Base-by-base conservation (phyloP, 345 rosid species). In the Raphanus raphanistrum region DNA sequence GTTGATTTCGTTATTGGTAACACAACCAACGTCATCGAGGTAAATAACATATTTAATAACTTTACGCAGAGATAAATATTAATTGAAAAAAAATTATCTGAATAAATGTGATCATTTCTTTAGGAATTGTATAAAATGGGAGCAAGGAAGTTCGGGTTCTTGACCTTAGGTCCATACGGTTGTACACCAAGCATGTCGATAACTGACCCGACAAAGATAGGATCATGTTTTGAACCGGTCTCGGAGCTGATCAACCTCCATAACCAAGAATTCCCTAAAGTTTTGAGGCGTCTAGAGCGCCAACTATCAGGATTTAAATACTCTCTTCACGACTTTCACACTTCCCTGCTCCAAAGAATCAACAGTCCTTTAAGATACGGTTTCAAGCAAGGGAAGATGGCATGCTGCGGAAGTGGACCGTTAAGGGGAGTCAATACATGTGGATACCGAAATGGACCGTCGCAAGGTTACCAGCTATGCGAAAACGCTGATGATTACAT, bases 351-450 rank as follows among this genome's bases (percentile, higher is more conserved):
- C 15, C 36, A 75, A 54, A 84, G 84, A 80, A 89, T 86, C 84
- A 65, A 76, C 12, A 83, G 85, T 31, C 92, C 97, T 13, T 77
- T 81, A 50, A 84, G 43, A 25, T 76, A 69, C n/a, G 94, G 96
- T 27, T 86, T 90, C 66, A 83, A 80, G 64, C 82, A 87, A 75
- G 98, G 87, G 33, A 79, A 80, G 62, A 62, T 27, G 60, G 96
- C 90, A 43, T 94, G 94, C 57, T 91, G 97, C 57, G 97, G 96
- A 7, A 81, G 86, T 6, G 97, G 94, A 28, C 58, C 48, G 9
- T 83, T 62, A 61, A 74, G 89, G 61, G 98, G 94, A 76, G 75
- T 84, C n/a, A 78, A 61, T 21, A 89, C 92, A 79, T 90, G 98
- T 66, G 84, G 87, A n/a, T 80, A 62, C 29, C 54, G 63, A 61